Evolutionary conservation across 257 asterid species (phyloP), one percentile per base, ranked within the genome.

Genomic region (Cynanchum wilfordii): DNA sequence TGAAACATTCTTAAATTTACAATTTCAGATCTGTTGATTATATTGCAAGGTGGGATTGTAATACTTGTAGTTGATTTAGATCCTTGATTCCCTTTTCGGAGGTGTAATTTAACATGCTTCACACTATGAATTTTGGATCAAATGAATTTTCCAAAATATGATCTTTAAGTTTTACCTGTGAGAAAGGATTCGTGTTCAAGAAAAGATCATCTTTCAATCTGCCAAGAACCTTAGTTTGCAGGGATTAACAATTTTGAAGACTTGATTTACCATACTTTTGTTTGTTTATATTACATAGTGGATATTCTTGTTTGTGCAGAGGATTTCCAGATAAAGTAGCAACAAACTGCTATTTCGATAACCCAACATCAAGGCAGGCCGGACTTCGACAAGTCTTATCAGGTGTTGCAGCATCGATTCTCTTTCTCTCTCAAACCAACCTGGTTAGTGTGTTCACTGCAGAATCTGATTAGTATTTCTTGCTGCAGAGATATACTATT

Each of bases 371-470:
- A 47, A 17, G 81, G 54, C 79, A 82, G 57, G 71, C 76, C 73
- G 89, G 84, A 71, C 74, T 82, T 30, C 86, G 86, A 82, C 92
- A 82, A 80, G 87, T 88, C 70, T 68, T 91, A 59, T 75, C 98
- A 57, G 91, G 96, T 74, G 86, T 93, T 76, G 97, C 96, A 68
- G 89, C 97, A 73, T 87, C 98, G 0, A 50, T 87, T 19, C 17
- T 91, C 60, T 71, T 80, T 79, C 85, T 93, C 69, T 89, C 97
- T 76, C 96, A 85, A 76, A 72, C 87, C 22, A 87, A 81, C 79
- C 57, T 82, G 96, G 97, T 93, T 75, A 77, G 98, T 84, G 66
- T 74, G 67, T 63, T 71, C 45, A 49, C 1, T 40, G 29, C 22
- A 40, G 49, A 58, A 58, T 27, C 45, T 58, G 20, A 44, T 44